Evolutionary conservation across 1,284 basidiomycete genomes (phyloP).

Genomic region (Cryptococcus sp.): DNA sequence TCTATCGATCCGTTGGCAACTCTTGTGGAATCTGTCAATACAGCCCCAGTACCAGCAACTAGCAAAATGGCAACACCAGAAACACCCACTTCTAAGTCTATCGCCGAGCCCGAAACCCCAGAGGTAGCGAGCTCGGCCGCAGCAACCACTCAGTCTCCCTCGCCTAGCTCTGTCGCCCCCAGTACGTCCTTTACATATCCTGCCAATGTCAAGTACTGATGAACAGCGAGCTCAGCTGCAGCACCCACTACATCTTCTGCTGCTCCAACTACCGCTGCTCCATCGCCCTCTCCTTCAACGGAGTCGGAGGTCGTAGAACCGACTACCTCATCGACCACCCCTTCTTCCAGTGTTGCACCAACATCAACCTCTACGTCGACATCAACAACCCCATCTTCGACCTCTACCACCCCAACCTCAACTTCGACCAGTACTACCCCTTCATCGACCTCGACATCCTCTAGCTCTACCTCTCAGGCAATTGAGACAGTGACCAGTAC

Average conservation of each 20-base stretch:
- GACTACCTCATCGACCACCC: constrained; percentile 3
- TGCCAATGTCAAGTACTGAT: no score
- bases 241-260: background rate
- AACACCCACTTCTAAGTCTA: no score
- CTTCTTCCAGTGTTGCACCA: background rate
- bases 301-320: background rate
- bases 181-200: no score
- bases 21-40: no score
- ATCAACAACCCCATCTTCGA: constrained; percentile 5
- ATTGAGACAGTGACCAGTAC: constrained; percentile 1
- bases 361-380: constrained; percentile 1
- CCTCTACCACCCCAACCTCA: constrained; percentile 2
- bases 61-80: no score
- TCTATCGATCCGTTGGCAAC: no score
- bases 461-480: constrained; percentile 6
- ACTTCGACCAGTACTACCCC: constrained; percentile 2
- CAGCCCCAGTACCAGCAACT: no score
- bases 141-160: background rate
- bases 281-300: background rate
- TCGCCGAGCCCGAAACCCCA: no score
- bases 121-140: no score
- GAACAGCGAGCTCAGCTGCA: no score
- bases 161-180: background rate
- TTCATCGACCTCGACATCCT: constrained; percentile 1
- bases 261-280: background rate